Evolutionary conservation across 768 basidiomycete genomes (phyloP).

Genomic region (Collybia sp.): DNA sequence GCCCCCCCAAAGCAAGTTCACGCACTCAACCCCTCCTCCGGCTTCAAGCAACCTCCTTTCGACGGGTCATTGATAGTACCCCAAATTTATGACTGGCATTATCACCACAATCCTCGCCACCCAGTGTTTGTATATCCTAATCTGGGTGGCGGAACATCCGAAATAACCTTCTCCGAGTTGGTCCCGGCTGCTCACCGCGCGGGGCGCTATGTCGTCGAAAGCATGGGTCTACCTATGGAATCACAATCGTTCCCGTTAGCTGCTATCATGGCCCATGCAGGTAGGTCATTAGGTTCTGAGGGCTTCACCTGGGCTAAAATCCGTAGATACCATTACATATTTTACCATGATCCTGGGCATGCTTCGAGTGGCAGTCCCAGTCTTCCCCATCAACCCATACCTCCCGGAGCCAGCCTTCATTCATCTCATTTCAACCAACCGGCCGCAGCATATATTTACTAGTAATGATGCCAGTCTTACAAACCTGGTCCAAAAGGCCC

Average conservation of each 20-base stretch:
- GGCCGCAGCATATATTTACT: conserved; percentile 16
- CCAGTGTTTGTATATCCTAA: conserved; percentile 22
- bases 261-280: conserved; percentile 19
- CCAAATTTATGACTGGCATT: conserved; percentile 28
- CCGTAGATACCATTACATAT: conserved; percentile 26
- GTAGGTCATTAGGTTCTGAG: conserved; percentile 6
- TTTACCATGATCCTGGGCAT: conserved; percentile 16
- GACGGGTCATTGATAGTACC: conserved; percentile 25
- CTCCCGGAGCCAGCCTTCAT: conserved; percentile 23
- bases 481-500: conserved; percentile 9
- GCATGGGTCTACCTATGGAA: neutral
- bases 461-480: conserved; percentile 14
- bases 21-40: no score
- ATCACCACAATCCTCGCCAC: conserved; percentile 18
- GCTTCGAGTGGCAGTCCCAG: conserved; percentile 14
- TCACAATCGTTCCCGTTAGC: conserved; percentile 12
- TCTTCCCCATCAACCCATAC: conserved; percentile 19
- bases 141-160: conserved; percentile 5
- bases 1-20: no score
- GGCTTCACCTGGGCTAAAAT: neutral
- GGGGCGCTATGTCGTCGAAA: conserved; percentile 9
- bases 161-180: conserved; percentile 19
- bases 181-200: conserved; percentile 20
- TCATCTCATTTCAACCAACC: conserved; percentile 23
- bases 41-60: conserved; percentile 17